These are phyloP conservation scores for Paramecium primaurelia DNA, from an alignment of 73 alveolate species.

Conservation along the genomic window DNA sequence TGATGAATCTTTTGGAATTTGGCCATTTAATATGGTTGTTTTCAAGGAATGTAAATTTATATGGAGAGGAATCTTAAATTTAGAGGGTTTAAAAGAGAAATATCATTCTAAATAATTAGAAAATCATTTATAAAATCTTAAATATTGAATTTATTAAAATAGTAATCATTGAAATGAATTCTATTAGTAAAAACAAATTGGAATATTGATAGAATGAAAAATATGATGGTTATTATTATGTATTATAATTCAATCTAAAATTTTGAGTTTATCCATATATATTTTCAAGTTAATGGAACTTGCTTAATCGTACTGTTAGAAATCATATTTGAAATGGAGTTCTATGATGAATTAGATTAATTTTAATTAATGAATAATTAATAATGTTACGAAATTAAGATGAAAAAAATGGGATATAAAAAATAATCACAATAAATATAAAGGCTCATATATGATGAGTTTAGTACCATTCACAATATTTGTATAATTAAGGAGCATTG, in stretches of 20 bases:
- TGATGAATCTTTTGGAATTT: slow-evolving; percentile 39
- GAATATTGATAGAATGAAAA: neutral
- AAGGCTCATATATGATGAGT: neutral
- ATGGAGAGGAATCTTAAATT: neutral
- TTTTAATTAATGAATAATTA: too few species aligned
- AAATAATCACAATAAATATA: neutral
- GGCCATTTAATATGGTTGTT: slow-evolving; percentile 47
- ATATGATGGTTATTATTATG: neutral
- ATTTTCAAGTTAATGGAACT: neutral
- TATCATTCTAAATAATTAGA: neutral
- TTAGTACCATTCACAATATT: slow-evolving; percentile 77
- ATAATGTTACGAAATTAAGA: too few species aligned
- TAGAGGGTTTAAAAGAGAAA: slow-evolving; percentile 16
- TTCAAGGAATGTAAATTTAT: neutral
- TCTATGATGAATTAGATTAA: too few species aligned
- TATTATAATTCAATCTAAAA: neutral
- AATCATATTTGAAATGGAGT: too few species aligned
- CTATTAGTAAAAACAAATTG: neutral
- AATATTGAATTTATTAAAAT: neutral
- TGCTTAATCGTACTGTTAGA: neutral
- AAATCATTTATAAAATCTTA: neutral
- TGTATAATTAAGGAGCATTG: slow-evolving; percentile 70
- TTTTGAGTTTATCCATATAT: neutral
- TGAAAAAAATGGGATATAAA: neutral
- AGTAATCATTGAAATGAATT: neutral